Evolutionary conservation across 2,329 filamentous ascomycete species (phyloP).

Genomic region (Calonectria henricotiae): DNA sequence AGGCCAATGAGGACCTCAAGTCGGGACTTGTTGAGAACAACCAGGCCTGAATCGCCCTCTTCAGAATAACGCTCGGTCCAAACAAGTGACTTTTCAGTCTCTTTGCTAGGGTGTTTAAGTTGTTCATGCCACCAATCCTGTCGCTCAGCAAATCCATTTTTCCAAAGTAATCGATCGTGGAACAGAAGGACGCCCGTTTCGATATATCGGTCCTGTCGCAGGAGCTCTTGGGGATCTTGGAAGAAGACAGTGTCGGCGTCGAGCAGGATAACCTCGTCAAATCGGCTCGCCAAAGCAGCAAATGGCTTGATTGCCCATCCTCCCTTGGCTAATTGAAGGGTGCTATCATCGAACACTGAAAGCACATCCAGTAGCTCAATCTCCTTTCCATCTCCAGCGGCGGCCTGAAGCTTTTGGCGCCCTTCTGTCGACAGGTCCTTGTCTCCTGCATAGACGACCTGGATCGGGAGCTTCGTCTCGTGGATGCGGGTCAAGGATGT

Average conservation of each 20-base stretch:
- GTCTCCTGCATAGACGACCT: slow-evolving; percentile 59
- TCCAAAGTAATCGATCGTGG: slow-evolving; percentile 62
- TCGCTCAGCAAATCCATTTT: slow-evolving; percentile 55
- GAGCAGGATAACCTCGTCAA: slow-evolving; percentile 59
- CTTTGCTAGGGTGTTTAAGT: slow-evolving; percentile 56
- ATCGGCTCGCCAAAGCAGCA: slow-evolving; percentile 58
- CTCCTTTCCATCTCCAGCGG: slow-evolving; percentile 25
- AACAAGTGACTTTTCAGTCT: slow-evolving; percentile 57
- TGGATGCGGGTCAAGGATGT: slow-evolving; percentile 54
- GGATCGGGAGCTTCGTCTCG: slow-evolving; percentile 55
- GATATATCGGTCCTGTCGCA: slow-evolving; percentile 54
- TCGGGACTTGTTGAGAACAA: slow-evolving; percentile 61
- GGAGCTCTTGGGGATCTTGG: slow-evolving; percentile 56
- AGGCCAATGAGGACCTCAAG: slow-evolving; percentile 59
- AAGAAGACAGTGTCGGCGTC: slow-evolving; percentile 62
- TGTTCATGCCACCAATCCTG: slow-evolving; percentile 60
- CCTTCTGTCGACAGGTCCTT: slow-evolving; percentile 51
- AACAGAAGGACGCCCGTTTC: slow-evolving; percentile 59
- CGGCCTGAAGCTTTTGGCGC: slow-evolving; percentile 48
- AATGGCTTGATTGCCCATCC: slow-evolving; percentile 64
- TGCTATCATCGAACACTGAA: slow-evolving; percentile 55
- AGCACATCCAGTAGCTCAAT: slow-evolving; percentile 57
- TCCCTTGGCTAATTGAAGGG: slow-evolving; percentile 52
- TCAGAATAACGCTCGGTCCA: slow-evolving; percentile 62
- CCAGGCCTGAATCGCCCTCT: slow-evolving; percentile 62